phyloP scores from a whole-genome alignment of 306 rosid genomes.

The Comarum palustre region DNA sequence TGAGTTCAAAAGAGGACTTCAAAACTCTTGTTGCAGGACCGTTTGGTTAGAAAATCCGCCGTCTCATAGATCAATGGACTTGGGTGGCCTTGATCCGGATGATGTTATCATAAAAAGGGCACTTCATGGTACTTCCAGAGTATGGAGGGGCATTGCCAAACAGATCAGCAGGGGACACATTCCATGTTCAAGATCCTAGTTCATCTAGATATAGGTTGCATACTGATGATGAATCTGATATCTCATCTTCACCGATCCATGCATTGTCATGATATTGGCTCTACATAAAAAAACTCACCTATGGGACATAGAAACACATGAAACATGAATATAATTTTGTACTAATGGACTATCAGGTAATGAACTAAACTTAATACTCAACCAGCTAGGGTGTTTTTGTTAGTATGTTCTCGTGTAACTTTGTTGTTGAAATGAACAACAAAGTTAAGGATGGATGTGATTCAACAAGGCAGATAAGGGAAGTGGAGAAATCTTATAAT shows the following conservation, averaged over 20 bases:
- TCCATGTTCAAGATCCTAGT: neutral
- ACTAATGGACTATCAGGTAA: constrained; percentile 81
- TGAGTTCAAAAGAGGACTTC: constrained; percentile 29
- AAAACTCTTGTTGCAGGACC: constrained; percentile 38
- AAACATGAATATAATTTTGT: constrained; percentile 47
- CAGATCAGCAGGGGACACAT: constrained; percentile 1
- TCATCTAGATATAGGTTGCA: constrained; percentile 3
- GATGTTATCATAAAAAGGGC: constrained; percentile 50
- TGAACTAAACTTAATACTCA: neutral
- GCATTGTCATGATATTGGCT: neutral
- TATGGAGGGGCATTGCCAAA: constrained; percentile 41
- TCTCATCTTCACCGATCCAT: neutral
- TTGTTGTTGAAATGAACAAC: neutral
- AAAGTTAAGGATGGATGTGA: constrained; percentile 63
- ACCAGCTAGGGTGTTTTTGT: neutral
- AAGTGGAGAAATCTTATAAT: constrained; percentile 35
- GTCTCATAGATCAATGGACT: neutral
- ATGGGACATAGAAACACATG: constrained; percentile 19
- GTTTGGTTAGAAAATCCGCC: constrained; percentile 61
- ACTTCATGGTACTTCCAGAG: constrained; percentile 77
- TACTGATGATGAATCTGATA: neutral
- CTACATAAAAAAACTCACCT: constrained; percentile 17
- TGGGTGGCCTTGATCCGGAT: constrained; percentile 26
- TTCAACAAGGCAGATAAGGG: constrained; percentile 53
- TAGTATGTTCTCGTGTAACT: neutral